Percentiles rank a stretch among this genome's conserved stretches.
These are phyloP conservation scores for Goffeauzyma gilvescens DNA, from an alignment of 768 basidiomycete species.

Conservation along the genomic window DNA sequence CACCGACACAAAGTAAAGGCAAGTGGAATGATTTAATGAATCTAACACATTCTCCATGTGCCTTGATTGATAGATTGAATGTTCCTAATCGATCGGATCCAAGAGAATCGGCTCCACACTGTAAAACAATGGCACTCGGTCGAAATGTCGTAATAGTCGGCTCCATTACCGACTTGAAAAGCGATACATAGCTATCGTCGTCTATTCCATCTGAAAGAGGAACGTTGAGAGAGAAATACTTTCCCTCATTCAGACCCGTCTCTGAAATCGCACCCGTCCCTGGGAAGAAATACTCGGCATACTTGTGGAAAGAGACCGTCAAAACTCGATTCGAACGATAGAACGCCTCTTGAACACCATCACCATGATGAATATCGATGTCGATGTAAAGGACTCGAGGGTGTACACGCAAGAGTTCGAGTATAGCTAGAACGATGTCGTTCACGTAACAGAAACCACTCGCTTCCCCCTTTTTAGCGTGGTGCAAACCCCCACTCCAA, in stretches of 20 bases:
- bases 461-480: constrained; percentile 92
- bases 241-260: constrained; percentile 57
- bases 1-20: constrained; percentile 76
- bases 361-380: constrained; percentile 97
- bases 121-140: constrained; percentile 76
- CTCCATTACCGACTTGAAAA: constrained; percentile 91
- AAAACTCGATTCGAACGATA: constrained; percentile 96
- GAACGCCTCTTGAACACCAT: constrained; percentile 94
- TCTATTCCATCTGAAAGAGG: constrained; percentile 90
- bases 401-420: constrained; percentile 76
- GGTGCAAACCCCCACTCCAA: constrained; percentile 96
- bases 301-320: constrained; percentile 98
- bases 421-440: constrained; percentile 81
- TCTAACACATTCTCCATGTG: constrained; percentile 94
- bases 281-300: constrained; percentile 94
- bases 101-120: constrained; percentile 91
- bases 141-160: constrained; percentile 77
- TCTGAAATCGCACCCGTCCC: constrained; percentile 92
- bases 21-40: constrained; percentile 85
- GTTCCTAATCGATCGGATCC: constrained; percentile 88
- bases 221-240: constrained; percentile 87
- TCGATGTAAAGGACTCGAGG: constrained; percentile 93
- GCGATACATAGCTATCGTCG: constrained; percentile 84
- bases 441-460: constrained; percentile 98
- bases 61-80: constrained; percentile 92